A percentile compares a stretch with the other conserved stretches of the same genome.
phyloP scores from a whole-genome alignment of 1,284 basidiomycete species.

The Ganoderma resinaceum region DNA sequence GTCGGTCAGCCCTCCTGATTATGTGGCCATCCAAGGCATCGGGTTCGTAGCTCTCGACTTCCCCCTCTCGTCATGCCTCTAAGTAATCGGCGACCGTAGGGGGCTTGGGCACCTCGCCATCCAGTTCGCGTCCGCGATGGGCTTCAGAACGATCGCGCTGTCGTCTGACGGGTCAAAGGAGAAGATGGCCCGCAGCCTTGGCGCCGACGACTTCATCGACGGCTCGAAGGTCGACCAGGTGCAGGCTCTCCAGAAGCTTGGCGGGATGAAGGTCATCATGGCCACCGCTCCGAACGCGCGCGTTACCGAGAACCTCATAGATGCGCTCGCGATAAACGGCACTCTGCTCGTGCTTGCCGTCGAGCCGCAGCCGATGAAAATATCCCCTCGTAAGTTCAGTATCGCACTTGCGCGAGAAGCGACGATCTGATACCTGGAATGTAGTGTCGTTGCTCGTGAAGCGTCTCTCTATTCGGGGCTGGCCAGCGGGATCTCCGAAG shows the following conservation, averaged over 20 bases:
- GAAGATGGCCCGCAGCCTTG: constrained; percentile 37
- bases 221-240: constrained; percentile 34
- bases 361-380: constrained; percentile 30
- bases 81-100: constrained; percentile 15
- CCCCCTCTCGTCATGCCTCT: background rate
- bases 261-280: constrained; percentile 39
- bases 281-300: constrained; percentile 36
- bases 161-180: constrained; percentile 39
- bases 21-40: constrained; percentile 42
- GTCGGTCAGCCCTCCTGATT: constrained; percentile 37
- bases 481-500: constrained; percentile 35
- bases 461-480: constrained; percentile 35
- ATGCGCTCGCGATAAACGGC: constrained; percentile 34
- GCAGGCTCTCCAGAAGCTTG: constrained; percentile 35
- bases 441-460: constrained; percentile 33
- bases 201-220: constrained; percentile 40
- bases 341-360: constrained; percentile 35
- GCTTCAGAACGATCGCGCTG: constrained; percentile 40
- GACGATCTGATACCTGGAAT: background rate
- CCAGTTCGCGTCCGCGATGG: constrained; percentile 40
- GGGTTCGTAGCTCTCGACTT: constrained; percentile 32
- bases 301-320: constrained; percentile 31
- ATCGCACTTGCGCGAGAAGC: too few relatives aligned
- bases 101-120: constrained; percentile 44
- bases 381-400: constrained; percentile 21